A percentile compares a stretch with the other conserved stretches of the same genome.
Conservation (phyloP, 2,329 filamentous ascomycete species). For the Grosmannia serpens region DNA sequence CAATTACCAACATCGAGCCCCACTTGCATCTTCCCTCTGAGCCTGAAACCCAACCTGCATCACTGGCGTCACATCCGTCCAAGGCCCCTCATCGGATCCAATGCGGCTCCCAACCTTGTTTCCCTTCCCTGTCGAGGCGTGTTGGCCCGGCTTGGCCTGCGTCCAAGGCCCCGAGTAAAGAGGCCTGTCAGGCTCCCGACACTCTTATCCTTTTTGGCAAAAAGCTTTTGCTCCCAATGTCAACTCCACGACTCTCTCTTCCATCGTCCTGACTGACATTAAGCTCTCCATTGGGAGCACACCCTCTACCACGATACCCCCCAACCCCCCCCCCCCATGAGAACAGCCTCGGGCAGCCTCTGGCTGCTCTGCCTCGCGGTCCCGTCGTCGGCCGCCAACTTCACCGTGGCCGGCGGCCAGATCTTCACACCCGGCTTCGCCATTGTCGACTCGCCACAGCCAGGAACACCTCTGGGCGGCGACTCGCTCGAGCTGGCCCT, state of each 20-base stretch:
- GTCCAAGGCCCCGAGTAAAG: too few species aligned
- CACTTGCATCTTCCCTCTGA: neutral
- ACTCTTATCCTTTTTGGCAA: too few species aligned
- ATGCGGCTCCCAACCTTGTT: too few species aligned
- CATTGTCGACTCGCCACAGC: conserved; percentile 54
- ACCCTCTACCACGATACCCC: neutral
- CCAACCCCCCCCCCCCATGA: neutral
- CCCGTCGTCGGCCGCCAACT: conserved; percentile 26
- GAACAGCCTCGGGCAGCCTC: neutral
- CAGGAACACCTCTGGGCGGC: conserved; percentile 51
- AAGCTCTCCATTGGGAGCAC: neutral
- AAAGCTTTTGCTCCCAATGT: too few species aligned
- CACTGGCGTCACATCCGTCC: neutral
- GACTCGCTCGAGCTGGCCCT: conserved; percentile 51
- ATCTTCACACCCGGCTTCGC: conserved; percentile 59
- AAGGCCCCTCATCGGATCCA: too few species aligned
- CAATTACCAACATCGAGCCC: neutral
- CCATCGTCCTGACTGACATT: too few species aligned
- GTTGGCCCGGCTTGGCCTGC: too few species aligned
- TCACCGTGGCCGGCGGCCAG: conserved; percentile 52
- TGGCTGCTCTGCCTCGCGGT: conserved; percentile 5
- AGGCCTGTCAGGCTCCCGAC: too few species aligned
- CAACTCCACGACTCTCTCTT: too few species aligned
- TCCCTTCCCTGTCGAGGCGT: too few species aligned
- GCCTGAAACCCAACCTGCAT: conserved; percentile 1